Evolutionary conservation across 352 stramenopile species (phyloP).

Genomic region (Phytopythium oedochilum): DNA sequence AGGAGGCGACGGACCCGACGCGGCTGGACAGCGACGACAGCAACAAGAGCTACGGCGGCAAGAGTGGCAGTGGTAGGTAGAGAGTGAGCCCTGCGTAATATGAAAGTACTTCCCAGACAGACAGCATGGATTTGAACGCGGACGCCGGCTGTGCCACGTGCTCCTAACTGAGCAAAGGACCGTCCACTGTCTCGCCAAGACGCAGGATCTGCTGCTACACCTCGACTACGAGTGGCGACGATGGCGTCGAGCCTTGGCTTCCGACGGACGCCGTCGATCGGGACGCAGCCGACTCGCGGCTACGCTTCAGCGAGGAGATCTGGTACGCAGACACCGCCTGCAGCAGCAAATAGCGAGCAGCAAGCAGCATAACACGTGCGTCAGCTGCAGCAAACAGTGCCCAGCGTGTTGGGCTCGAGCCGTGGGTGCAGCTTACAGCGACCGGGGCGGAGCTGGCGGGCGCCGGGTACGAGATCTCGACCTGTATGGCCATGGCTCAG

Average conservation of each 20-base stretch:
- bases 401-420: neutral
- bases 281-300: neutral
- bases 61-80: neutral
- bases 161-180: neutral
- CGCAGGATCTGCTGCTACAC: neutral
- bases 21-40: conserved; percentile 1
- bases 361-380: no score
- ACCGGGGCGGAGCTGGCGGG: neutral
- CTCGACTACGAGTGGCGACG: conserved; percentile 4
- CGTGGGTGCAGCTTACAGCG: neutral
- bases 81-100: neutral
- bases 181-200: neutral
- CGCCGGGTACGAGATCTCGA: conserved; percentile 62
- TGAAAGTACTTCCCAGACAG: no score
- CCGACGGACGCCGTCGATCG: neutral
- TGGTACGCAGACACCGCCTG: neutral
- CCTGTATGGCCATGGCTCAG: conserved; percentile 11
- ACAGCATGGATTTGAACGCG: no score
- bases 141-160: no score
- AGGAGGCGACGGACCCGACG: neutral
- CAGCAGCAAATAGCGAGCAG: neutral
- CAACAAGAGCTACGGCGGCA: neutral
- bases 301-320: neutral
- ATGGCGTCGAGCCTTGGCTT: conserved; percentile 1
- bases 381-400: neutral